phyloP scores from a whole-genome alignment of 2,329 filamentous ascomycete genomes.

The Xylaria sp. region DNA sequence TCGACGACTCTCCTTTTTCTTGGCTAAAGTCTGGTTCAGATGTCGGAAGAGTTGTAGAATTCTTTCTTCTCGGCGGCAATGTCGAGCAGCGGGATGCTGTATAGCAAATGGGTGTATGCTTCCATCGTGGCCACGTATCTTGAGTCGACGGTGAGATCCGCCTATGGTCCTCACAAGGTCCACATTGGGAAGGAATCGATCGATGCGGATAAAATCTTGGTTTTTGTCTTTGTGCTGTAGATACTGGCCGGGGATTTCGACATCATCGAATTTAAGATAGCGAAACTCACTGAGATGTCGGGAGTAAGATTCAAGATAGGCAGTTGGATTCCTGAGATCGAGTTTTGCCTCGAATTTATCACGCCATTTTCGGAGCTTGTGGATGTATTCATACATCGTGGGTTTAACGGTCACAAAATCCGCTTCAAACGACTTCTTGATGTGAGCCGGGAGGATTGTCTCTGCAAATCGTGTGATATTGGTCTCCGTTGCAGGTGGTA shows the following conservation, averaged over 20 bases:
- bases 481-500: slow-evolving; percentile 88
- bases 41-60: slow-evolving; percentile 97
- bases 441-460: slow-evolving; percentile 92
- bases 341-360: slow-evolving; percentile 98
- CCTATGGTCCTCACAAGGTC: slow-evolving; percentile 92
- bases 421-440: slow-evolving; percentile 95
- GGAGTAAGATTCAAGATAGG: slow-evolving; percentile 85
- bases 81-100: slow-evolving; percentile 91
- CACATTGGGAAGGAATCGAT: slow-evolving; percentile 94
- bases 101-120: slow-evolving; percentile 97
- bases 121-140: slow-evolving; percentile 96
- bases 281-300: slow-evolving; percentile 95
- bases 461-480: slow-evolving; percentile 98
- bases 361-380: slow-evolving; percentile 93
- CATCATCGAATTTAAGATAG: slow-evolving; percentile 98
- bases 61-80: slow-evolving; percentile 92
- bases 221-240: slow-evolving; percentile 98
- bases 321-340: slow-evolving; percentile 78
- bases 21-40: slow-evolving; percentile 90
- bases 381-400: slow-evolving; percentile 98
- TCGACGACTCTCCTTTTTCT: slow-evolving; percentile 93
- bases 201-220: slow-evolving; percentile 96
- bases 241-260: slow-evolving; percentile 97
- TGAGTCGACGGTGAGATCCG: slow-evolving; percentile 89
- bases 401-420: slow-evolving; percentile 96